phyloP scores from a whole-genome alignment of 169 alveolate genomes.

The Eimeria necatrix region DNA sequence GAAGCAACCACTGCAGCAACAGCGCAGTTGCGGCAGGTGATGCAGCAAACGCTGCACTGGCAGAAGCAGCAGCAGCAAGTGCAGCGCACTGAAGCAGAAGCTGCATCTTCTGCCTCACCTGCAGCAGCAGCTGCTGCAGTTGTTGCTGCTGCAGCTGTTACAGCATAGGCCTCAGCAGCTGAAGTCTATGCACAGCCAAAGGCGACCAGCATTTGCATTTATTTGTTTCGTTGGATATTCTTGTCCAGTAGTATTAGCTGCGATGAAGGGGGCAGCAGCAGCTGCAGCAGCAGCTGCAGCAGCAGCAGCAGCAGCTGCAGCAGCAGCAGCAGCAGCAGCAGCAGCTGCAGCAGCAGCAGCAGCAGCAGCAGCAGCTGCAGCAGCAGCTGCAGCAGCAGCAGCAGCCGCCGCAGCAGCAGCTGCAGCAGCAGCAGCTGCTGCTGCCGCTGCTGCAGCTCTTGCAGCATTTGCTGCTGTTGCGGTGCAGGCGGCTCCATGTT shows the following conservation, averaged over 20 bases:
- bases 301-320: not conserved
- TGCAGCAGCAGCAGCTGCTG: not conserved
- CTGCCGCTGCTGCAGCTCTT: not conserved
- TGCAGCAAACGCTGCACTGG: not conserved
- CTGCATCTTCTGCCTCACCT: not conserved
- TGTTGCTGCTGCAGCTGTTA: not conserved
- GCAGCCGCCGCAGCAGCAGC: not conserved
- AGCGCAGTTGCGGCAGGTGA: not conserved
- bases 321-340: not conserved
- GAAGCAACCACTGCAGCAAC: not conserved
- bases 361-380: not conserved
- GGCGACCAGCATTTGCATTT: too few species aligned
- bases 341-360: not conserved
- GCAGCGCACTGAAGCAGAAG: not conserved
- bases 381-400: not conserved
- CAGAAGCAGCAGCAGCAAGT: slow-evolving; percentile 8
- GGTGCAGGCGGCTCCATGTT: not conserved
- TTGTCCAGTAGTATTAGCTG: too few species aligned
- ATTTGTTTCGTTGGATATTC: too few species aligned
- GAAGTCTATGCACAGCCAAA: not conserved
- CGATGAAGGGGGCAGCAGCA: not conserved
- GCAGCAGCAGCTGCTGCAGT: slow-evolving; percentile 4
- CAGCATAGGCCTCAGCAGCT: not conserved
- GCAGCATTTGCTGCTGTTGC: not conserved
- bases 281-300: not conserved